Evolutionary conservation across 768 basidiomycete genomes (phyloP), one percentile per base, ranked within the genome.

Genomic region (Lenzites betulinus): DNA sequence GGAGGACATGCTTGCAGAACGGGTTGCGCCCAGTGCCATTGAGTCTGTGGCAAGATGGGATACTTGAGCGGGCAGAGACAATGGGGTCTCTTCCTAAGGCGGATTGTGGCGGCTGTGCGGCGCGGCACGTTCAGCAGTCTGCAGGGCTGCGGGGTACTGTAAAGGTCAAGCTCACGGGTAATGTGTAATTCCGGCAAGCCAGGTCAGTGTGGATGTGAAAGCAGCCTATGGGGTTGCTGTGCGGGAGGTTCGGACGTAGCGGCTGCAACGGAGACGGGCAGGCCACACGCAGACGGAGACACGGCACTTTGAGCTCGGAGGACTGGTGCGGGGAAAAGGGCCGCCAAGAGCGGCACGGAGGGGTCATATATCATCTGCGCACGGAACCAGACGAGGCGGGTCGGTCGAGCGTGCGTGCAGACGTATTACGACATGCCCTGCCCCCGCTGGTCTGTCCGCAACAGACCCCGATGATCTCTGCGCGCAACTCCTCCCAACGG

Each of bases 1-100:
- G 16, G 72, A 71, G 47, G 73, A 70, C 72, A 74, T 74, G 66
- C 52, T 64, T 47, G 67, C 66, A 39, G 70, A 68, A 50, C 59
- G 65, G 62, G 58, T 64, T 43, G 66, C 58, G 35, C 65, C 59
- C 41, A 70, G 59, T 39, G 70, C 70, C 64, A 67, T 67, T 23
- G 60, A 33, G 35, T 53, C 43, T 26, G 49, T 13, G 50, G 42
- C 30, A 33, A 44, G 44, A 47, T 22, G 15, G 16, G 59, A 26
- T 47, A 15, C 36, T 7, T 51, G 51, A 9, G 51, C 46, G 59
- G 18, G 20, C 49, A 16, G 48, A 41, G 30, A 26, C 41, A 25
- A 43, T 25, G 35, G 50, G 44, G 22, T 25, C 22, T 20, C 23
- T 13, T n/a, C 13, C 22, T 20, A 13, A 22, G 44, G 20, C 11